These are phyloP conservation scores for Podospora australis DNA, from an alignment of 495 filamentous ascomycete species.

Conservation along the genomic window DNA sequence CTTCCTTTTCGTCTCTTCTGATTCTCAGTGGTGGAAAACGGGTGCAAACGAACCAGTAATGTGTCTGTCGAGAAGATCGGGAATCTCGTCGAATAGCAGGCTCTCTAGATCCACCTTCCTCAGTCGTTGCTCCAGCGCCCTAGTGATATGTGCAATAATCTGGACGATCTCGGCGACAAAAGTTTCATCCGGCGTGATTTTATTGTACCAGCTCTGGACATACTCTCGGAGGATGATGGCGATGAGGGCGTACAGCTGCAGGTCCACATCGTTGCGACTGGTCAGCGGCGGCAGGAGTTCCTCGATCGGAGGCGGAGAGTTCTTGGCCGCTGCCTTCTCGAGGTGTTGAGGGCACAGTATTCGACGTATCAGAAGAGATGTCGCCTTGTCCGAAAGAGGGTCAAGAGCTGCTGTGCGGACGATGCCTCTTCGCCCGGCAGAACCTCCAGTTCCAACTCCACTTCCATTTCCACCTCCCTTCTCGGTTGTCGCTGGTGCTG, in stretches of 20 bases:
- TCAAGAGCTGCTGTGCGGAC: constrained; percentile 27
- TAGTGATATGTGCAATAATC: constrained; percentile 84
- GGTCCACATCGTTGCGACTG: constrained; percentile 83
- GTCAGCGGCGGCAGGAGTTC: constrained; percentile 86
- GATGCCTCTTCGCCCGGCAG: constrained; percentile 23
- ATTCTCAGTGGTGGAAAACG: neutral
- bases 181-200: constrained; percentile 80
- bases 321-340: constrained; percentile 41
- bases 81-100: constrained; percentile 82
- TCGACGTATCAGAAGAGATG: constrained; percentile 44
- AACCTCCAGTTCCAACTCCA: constrained; percentile 3
- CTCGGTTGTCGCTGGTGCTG: neutral
- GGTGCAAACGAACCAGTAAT: constrained; percentile 57
- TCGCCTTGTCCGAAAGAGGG: constrained; percentile 46
- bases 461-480: neutral
- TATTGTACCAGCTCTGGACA: constrained; percentile 85
- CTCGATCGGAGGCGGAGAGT: constrained; percentile 48
- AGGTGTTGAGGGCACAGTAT: constrained; percentile 44
- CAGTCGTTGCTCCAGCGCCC: constrained; percentile 76
- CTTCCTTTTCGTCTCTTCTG: neutral
- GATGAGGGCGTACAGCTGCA: constrained; percentile 86
- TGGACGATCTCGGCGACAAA: constrained; percentile 82
- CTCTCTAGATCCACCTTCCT: constrained; percentile 75
- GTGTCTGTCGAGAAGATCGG: constrained; percentile 73
- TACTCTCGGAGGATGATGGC: constrained; percentile 83